phyloP scores from a whole-genome alignment of 345 rosid species.

The Aquilaria yunnanensis region DNA sequence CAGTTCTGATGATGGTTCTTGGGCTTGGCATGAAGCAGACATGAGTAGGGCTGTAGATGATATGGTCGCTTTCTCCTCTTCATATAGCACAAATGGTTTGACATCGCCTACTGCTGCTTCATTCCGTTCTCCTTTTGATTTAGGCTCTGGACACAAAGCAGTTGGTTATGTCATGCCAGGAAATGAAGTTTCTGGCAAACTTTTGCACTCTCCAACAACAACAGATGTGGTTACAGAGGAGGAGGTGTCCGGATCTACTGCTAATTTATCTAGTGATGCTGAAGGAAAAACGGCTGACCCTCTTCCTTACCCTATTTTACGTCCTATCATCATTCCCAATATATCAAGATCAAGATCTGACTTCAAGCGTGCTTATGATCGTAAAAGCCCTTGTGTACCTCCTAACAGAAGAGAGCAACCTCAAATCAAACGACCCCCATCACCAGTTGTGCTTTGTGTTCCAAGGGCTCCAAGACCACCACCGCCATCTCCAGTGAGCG shows the following conservation, averaged over 20 bases:
- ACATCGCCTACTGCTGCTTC: constrained; percentile 92
- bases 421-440: constrained; percentile 92
- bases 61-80: constrained; percentile 93
- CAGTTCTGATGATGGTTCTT: constrained; percentile 97
- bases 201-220: constrained; percentile 45
- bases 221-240: constrained; percentile 56
- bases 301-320: constrained; percentile 76
- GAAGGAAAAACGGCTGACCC: constrained; percentile 72
- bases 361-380: constrained; percentile 53
- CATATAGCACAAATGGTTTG: constrained; percentile 88
- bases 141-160: constrained; percentile 74
- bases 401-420: constrained; percentile 71
- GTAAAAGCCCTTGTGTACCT: constrained; percentile 77
- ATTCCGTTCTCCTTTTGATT: constrained; percentile 83
- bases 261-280: constrained; percentile 50
- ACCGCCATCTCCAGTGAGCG: constrained; percentile 88
- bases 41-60: constrained; percentile 95
- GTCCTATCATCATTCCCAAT: constrained; percentile 89
- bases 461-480: constrained; percentile 95
- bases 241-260: constrained; percentile 58
- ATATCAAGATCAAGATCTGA: constrained; percentile 65
- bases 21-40: constrained; percentile 98
- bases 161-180: constrained; percentile 82
- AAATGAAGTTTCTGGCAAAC: constrained; percentile 70
- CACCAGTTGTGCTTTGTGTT: constrained; percentile 95